Evolutionary conservation across 176 grass and related monocot species (phyloP), one percentile per base, ranked within the genome.

Genomic region (Aechmea fasciata): DNA sequence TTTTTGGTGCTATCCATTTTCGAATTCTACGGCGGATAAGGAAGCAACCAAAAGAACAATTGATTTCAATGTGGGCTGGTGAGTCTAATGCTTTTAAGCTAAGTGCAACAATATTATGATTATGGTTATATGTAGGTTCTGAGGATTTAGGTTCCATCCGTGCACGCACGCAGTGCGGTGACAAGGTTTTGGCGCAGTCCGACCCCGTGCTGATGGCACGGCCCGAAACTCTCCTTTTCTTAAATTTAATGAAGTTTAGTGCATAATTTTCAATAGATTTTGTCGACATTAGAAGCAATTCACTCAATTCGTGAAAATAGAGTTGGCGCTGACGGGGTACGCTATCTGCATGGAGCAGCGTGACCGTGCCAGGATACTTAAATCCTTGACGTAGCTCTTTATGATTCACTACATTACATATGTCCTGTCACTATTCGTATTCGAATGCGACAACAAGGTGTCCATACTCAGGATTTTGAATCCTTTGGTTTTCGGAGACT

Each of bases 401-500:
- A 22, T 49, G 62, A 47, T 41, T 41, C 33, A 41, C 57, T 75
- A 59, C 71, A 33, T 71, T 13, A 76, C 20, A 15, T 54, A 47
- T 64, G 49, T 8, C 52, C 15, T 67, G 73, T 19, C 20, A 6
- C 63, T 72, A 18, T 63, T 61, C 2, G 3, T 17, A n/a, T 14
- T 74, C 14, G 47, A 63, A 23, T 9, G 20, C 19, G 48, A 14
- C 33, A 72, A 22, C 18, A 51, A 57, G 3, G 11, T 62, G 20
- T 79, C 17, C 10, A n/a, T 9, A 10, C 75, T 57, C 66, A 91
- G 88, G 88, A 66, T 79, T 61, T 18, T 91, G 49, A 50, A 84
- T 29, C 88, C 88, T 10, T 73, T 91, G 65, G 55, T 87, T 3
- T 68, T 63, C 14, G 85, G 90, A 54, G 76, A 86, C 50, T 92